A percentile compares a stretch with the other conserved stretches of the same genome.
Evolutionary conservation across 139 green algal species (phyloP).

Genomic region (Nannochloris sp.): DNA sequence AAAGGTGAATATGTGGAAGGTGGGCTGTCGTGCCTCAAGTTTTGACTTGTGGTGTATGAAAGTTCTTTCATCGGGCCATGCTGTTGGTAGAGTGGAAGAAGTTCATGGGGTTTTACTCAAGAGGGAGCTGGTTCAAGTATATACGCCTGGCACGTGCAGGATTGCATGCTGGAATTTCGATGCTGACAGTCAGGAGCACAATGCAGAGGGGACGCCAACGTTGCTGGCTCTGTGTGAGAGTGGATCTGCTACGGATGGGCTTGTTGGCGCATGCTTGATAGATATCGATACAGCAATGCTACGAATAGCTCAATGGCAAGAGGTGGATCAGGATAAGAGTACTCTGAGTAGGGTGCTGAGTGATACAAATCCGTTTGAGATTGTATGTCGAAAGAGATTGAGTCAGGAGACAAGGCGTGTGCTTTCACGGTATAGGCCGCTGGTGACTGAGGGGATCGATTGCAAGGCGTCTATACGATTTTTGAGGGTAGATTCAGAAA

Average conservation of each 20-base stretch:
- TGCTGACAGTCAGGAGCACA: conserved; percentile 2
- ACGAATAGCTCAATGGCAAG: conserved; percentile 15
- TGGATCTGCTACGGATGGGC: conserved; percentile 4
- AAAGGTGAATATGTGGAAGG: conserved; percentile 60
- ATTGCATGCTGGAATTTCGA: conserved; percentile 3
- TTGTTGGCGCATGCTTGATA: conserved; percentile 33
- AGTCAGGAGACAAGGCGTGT: conserved; percentile 16
- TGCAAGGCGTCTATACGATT: too few species aligned
- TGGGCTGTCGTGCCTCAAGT: conserved; percentile 35
- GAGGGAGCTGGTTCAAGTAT: conserved; percentile 40
- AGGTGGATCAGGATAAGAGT: conserved; percentile 14
- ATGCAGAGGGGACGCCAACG: not conserved
- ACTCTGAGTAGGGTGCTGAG: conserved; percentile 33
- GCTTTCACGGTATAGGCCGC: conserved; percentile 7
- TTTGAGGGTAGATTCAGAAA: too few species aligned
- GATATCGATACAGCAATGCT: conserved; percentile 25
- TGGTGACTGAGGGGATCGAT: conserved; percentile 6
- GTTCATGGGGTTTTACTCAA: conserved; percentile 24
- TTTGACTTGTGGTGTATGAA: conserved; percentile 46
- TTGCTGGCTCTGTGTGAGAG: conserved; percentile 31
- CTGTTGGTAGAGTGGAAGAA: conserved; percentile 52
- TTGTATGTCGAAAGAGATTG: conserved; percentile 7
- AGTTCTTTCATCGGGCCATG: conserved; percentile 48
- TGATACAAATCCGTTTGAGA: conserved; percentile 27
- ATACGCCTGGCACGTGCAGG: conserved; percentile 46